A percentile compares a stretch with the other conserved stretches of the same genome.
Evolutionary conservation across 1,284 basidiomycete species (phyloP).

Genomic region (Cutaneotrichosporon dermatis): DNA sequence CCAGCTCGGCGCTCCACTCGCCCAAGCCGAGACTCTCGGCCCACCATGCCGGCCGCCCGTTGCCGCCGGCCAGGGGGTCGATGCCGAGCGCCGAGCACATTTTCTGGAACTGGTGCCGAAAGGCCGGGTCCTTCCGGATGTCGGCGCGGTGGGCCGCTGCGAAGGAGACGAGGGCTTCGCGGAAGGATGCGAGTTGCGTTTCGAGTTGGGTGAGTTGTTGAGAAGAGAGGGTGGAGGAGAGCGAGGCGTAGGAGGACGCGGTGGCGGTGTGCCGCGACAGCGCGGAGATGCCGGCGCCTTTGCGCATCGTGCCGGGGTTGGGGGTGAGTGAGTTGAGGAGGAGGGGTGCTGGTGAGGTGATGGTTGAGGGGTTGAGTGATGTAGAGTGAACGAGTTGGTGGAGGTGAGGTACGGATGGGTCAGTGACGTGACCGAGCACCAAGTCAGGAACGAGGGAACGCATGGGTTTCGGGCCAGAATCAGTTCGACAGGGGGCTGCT

Average conservation of each 20-base stretch:
- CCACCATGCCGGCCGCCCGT: constrained; percentile 62
- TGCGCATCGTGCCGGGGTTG: constrained; percentile 44
- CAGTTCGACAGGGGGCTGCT: no score
- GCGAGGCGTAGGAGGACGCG: constrained; percentile 61
- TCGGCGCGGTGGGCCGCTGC: constrained; percentile 76
- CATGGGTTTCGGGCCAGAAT: no score
- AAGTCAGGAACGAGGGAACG: no score
- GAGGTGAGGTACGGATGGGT: no score
- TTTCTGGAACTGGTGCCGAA: constrained; percentile 87
- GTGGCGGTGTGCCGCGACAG: constrained; percentile 50
- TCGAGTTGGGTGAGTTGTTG: constrained; percentile 74
- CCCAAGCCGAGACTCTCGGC: constrained; percentile 75
- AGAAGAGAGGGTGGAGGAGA: constrained; percentile 73
- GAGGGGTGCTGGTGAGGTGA: no score
- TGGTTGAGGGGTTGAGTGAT: no score
- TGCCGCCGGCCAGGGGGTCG: constrained; percentile 64
- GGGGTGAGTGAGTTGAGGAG: background rate
- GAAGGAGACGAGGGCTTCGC: constrained; percentile 71
- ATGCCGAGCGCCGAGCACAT: constrained; percentile 96
- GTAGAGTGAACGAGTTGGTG: no score
- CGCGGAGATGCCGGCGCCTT: constrained; percentile 53
- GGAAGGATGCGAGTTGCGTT: constrained; percentile 78
- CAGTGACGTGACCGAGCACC: no score
- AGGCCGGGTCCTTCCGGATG: constrained; percentile 78
- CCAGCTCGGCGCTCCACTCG: constrained; percentile 94